These are phyloP conservation scores for Auricularia sp. DNA, from an alignment of 768 basidiomycete genomes.

Conservation along the genomic window DNA sequence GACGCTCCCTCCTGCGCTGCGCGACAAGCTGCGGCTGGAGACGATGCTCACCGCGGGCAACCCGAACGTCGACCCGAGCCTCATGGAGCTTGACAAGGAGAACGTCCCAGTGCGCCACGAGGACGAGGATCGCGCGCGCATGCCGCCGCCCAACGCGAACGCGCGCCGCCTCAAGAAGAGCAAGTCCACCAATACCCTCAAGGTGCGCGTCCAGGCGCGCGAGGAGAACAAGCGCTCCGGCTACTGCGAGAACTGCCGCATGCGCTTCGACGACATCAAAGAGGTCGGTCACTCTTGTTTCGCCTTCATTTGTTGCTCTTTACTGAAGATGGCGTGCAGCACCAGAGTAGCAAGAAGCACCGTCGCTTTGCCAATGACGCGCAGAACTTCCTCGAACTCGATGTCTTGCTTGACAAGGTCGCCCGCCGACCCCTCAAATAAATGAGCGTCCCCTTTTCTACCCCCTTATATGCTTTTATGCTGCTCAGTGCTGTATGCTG, in stretches of 20 bases:
- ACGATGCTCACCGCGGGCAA: not conserved
- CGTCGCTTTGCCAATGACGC: slow-evolving; percentile 70
- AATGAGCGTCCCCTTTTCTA: not conserved
- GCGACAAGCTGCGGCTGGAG: slow-evolving; percentile 41
- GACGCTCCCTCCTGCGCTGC: slow-evolving; percentile 45
- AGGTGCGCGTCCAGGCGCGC: slow-evolving; percentile 59
- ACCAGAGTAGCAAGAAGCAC: slow-evolving; percentile 62
- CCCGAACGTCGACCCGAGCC: not conserved
- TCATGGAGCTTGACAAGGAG: slow-evolving; percentile 20
- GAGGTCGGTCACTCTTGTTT: slow-evolving; percentile 38
- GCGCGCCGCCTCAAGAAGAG: slow-evolving; percentile 44
- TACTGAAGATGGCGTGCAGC: slow-evolving; percentile 34
- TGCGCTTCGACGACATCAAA: slow-evolving; percentile 82
- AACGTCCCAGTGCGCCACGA: slow-evolving; percentile 21
- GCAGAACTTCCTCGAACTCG: slow-evolving; percentile 69
- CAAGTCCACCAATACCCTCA: slow-evolving; percentile 66
- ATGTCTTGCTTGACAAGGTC: slow-evolving; percentile 59
- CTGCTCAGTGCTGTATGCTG: not conserved
- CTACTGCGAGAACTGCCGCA: slow-evolving; percentile 93
- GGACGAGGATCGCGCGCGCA: slow-evolving; percentile 13
- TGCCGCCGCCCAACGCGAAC: slow-evolving; percentile 7
- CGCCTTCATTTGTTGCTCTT: slow-evolving; percentile 5
- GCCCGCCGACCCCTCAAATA: slow-evolving; percentile 22
- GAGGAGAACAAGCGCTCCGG: slow-evolving; percentile 88
- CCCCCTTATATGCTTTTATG: not conserved